Evolutionary conservation across 2,329 filamentous ascomycete species (phyloP), one percentile per base, ranked within the genome.

Genomic region (Botrytis aclada): DNA sequence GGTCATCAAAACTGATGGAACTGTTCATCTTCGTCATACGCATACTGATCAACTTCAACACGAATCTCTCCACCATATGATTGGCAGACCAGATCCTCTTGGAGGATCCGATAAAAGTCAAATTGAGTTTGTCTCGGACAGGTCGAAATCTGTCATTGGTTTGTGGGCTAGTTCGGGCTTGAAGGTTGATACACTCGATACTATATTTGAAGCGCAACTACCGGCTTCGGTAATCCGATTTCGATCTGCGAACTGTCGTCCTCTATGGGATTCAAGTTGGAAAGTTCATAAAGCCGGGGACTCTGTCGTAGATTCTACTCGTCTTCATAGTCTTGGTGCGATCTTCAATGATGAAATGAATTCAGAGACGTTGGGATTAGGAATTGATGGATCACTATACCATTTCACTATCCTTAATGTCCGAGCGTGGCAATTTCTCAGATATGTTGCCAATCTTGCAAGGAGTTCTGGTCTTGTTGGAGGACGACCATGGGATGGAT

Each of bases 381-480:
- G 88, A 10, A 85, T 94, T 47, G 89, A 93, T 78, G 93, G 93
- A 1, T 89, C 90, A 0, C 78, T 95, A 37, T 88, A 88, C 75
- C 88, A 92, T 72, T 91, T 98, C 77, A 87, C 87, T 1, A 82
- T 95, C 22, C 82, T 98, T 0, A 83, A 86, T 16, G 78, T 86
- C 29, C 82, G 87, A 3, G 86, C 90, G 12, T 92, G 91, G 88
- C 85, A 86, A 10, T 84, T 97, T 6, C 84, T 98, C 8, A 86
- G 87, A 73, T 89, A 95, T 75, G 80, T 98, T 1, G 91, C 97
- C 78, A 91, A 92, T 73, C 80, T 97, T 65, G 89, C 88, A 41
- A 81, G 86, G 64, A 80, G 82, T 39, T 86, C 85, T 39, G 78
- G 81, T 10, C 76, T 79, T 5, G 81, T 89, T 20, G 89, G 85